Evolutionary conservation across 768 basidiomycete species (phyloP).

Genomic region (Naematelia encephala): DNA sequence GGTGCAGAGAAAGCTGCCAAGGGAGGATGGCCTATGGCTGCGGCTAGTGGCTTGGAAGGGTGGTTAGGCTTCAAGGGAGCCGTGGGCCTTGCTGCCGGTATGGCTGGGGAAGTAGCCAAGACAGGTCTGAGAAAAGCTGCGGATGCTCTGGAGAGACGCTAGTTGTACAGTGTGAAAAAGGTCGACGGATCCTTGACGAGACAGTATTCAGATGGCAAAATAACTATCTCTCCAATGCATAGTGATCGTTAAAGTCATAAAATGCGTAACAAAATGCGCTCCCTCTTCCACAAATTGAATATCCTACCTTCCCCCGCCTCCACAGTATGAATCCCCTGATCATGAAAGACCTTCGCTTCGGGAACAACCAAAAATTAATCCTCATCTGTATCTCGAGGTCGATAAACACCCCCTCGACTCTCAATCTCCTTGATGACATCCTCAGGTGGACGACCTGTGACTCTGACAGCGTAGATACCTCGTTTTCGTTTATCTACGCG

Average conservation of each 20-base stretch:
- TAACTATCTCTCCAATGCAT: too few relatives aligned
- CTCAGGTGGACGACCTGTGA: slow-evolving; percentile 48
- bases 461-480: slow-evolving; percentile 87
- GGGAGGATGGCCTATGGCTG: slow-evolving; percentile 30
- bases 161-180: too few relatives aligned
- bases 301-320: too few relatives aligned
- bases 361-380: slow-evolving; percentile 18
- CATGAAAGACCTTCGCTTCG: too few relatives aligned
- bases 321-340: too few relatives aligned
- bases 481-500: slow-evolving; percentile 78
- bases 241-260: too few relatives aligned
- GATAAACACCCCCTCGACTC: slow-evolving; percentile 34
- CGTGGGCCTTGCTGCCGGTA: slow-evolving; percentile 22
- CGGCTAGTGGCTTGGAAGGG: slow-evolving; percentile 43
- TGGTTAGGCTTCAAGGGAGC: slow-evolving; percentile 39
- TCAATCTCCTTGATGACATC: slow-evolving; percentile 44
- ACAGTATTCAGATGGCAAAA: too few relatives aligned
- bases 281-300: too few relatives aligned
- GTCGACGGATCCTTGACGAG: not conserved
- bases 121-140: slow-evolving; percentile 14
- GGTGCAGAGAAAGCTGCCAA: slow-evolving; percentile 10
- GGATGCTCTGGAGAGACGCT: slow-evolving; percentile 13
- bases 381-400: slow-evolving; percentile 40
- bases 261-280: too few relatives aligned
- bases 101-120: slow-evolving; percentile 27